Conservation (phyloP, 805 yeast genomes). For the Candida parachauliodes region DNA sequence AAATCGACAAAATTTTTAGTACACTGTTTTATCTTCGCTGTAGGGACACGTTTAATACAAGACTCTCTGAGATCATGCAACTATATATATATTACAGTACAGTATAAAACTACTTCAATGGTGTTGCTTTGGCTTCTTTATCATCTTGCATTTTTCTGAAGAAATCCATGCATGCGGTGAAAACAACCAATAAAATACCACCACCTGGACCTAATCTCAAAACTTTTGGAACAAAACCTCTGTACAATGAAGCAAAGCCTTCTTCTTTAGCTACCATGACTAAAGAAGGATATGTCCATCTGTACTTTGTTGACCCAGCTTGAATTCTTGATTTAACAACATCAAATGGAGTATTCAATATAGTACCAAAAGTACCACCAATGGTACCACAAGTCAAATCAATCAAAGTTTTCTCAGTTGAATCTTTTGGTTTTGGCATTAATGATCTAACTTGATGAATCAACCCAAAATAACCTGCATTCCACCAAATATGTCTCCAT, state of each 20-base stretch:
- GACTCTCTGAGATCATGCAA: no score
- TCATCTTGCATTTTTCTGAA: slow-evolving; percentile 58
- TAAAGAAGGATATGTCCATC: slow-evolving; percentile 87
- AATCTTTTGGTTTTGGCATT: slow-evolving; percentile 72
- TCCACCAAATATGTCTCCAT: slow-evolving; percentile 97
- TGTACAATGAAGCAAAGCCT: slow-evolving; percentile 87
- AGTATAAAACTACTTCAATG: slow-evolving; percentile 1
- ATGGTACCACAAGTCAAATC: slow-evolving; percentile 90
- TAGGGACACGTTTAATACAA: no score
- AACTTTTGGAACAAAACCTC: slow-evolving; percentile 96
- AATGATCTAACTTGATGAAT: slow-evolving; percentile 80
- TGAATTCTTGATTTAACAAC: slow-evolving; percentile 97
- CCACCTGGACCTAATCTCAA: slow-evolving; percentile 99
- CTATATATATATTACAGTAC: not conserved
- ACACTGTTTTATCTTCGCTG: no score
- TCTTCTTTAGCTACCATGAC: slow-evolving; percentile 78
- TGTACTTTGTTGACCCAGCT: slow-evolving; percentile 83
- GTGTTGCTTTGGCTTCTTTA: slow-evolving; percentile 4
- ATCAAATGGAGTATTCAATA: slow-evolving; percentile 93
- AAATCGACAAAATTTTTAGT: not conserved
- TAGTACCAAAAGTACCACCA: slow-evolving; percentile 97
- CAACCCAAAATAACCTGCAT: slow-evolving; percentile 96
- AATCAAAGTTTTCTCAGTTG: slow-evolving; percentile 73
- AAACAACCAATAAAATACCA: slow-evolving; percentile 95
- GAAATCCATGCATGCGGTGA: slow-evolving; percentile 91